Evolutionary conservation across 2,329 filamentous ascomycete genomes (phyloP).

Genomic region (Exophiala mesophila): DNA sequence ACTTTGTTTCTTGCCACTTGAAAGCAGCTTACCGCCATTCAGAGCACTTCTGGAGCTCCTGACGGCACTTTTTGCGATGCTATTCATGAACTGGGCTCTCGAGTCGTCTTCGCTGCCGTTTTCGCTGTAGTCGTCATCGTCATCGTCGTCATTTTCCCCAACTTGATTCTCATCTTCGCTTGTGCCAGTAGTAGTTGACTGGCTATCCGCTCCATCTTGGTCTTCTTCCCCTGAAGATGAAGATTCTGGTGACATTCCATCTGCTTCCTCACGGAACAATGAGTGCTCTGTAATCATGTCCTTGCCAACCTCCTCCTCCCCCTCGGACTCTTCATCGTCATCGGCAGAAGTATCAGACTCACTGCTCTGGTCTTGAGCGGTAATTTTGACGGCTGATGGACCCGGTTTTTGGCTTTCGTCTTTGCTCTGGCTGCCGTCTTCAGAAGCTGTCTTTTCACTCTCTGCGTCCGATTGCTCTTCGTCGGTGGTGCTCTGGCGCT

Average conservation of each 20-base stretch:
- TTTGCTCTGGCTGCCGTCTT: conserved; percentile 9
- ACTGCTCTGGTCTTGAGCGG: not conserved
- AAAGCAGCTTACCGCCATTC: too few relatives aligned
- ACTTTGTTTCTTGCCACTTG: too few relatives aligned
- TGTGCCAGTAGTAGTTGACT: too few relatives aligned
- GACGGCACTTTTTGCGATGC: conserved; percentile 7
- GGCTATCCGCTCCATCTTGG: too few relatives aligned
- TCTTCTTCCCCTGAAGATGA: too few relatives aligned
- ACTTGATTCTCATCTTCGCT: conserved; percentile 1
- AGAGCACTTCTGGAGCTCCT: too few relatives aligned
- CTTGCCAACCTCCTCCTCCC: conserved; percentile 3
- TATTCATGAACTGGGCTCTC: conserved; percentile 12
- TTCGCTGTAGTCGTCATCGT: conserved; percentile 2
- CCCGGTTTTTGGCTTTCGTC: conserved; percentile 10
- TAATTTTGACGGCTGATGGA: not conserved
- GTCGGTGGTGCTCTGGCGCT: too few relatives aligned
- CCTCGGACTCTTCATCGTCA: not conserved
- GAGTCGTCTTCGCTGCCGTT: not conserved
- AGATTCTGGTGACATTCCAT: not conserved
- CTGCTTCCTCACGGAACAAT: not conserved
- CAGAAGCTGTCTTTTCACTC: not conserved
- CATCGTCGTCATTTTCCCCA: conserved; percentile 1
- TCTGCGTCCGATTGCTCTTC: too few relatives aligned
- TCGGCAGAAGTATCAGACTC: not conserved
- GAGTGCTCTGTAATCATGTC: not conserved